Conservation (phyloP, 2,329 filamentous ascomycete species). For the Pseudogymnoascus sp. region DNA sequence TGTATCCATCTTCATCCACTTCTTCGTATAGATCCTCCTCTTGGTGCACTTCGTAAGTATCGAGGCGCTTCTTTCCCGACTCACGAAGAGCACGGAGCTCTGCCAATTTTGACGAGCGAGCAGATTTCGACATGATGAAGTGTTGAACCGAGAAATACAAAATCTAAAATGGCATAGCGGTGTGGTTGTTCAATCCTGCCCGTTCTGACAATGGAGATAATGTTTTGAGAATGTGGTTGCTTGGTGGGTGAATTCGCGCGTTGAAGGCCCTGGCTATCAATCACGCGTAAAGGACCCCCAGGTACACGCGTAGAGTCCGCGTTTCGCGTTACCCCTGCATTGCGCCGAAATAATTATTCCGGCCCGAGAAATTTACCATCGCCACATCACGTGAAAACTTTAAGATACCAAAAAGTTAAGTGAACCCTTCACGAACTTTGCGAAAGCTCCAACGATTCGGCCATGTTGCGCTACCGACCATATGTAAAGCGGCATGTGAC, state of each 20-base stretch:
- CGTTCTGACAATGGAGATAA: not conserved
- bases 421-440: slow-evolving; percentile 2
- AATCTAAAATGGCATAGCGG: slow-evolving; percentile 1
- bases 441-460: slow-evolving; percentile 5
- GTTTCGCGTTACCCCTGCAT: slow-evolving; percentile 5
- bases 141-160: not conserved
- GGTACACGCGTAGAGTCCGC: not conserved
- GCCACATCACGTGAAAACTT: slow-evolving; percentile 7
- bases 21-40: slow-evolving; percentile 85
- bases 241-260: slow-evolving; percentile 5
- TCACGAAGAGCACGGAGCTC: slow-evolving; percentile 78
- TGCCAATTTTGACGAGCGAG: slow-evolving; percentile 45
- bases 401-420: not conserved
- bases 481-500: slow-evolving; percentile 2
- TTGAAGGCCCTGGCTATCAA: not conserved
- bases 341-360: not conserved
- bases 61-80: slow-evolving; percentile 83
- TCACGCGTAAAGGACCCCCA: not conserved
- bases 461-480: slow-evolving; percentile 5
- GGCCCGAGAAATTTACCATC: not conserved
- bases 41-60: slow-evolving; percentile 78
- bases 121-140: slow-evolving; percentile 26
- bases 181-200: not conserved
- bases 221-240: not conserved
- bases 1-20: slow-evolving; percentile 94